phyloP scores from a whole-genome alignment of 169 alveolate species.

The Eimeria maxima region DNA sequence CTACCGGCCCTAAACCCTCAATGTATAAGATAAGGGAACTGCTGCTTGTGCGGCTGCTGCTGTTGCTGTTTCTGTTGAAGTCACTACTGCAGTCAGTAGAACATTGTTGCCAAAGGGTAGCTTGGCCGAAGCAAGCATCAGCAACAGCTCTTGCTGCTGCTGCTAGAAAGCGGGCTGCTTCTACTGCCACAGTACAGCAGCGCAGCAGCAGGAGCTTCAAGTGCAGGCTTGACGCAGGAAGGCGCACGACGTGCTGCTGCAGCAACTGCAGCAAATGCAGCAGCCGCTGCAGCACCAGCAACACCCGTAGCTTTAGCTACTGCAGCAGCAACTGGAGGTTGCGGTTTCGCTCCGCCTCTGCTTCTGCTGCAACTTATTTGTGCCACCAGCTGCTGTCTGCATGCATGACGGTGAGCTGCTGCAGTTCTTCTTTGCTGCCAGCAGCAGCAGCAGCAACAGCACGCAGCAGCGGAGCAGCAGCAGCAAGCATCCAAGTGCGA shows the following conservation, averaged over 20 bases:
- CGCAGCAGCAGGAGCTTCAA: background rate
- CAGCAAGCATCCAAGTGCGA: slow-evolving; percentile 15
- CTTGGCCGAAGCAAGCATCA: background rate
- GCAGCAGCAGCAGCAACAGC: background rate
- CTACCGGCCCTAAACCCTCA: too few relatives aligned
- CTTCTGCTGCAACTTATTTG: background rate
- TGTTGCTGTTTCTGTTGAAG: background rate
- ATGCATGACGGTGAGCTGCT: background rate
- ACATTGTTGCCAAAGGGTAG: background rate
- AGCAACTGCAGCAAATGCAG: background rate
- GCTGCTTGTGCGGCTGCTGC: too few relatives aligned
- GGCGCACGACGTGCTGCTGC: background rate
- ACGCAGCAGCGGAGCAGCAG: background rate
- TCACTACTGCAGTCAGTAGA: background rate
- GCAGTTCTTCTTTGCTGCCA: background rate
- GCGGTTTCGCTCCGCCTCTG: background rate
- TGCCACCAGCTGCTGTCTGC: background rate
- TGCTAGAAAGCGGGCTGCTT: background rate
- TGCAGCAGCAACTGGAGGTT: background rate
- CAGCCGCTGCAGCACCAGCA: background rate
- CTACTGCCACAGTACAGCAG: background rate
- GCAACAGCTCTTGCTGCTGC: background rate
- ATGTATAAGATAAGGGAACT: too few relatives aligned
- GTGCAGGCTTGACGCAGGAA: background rate
- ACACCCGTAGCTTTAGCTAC: background rate